A percentile compares a stretch with the other conserved stretches of the same genome.
Evolutionary conservation across 1,284 basidiomycete genomes (phyloP).

Genomic region (Heliocybe sulcata): DNA sequence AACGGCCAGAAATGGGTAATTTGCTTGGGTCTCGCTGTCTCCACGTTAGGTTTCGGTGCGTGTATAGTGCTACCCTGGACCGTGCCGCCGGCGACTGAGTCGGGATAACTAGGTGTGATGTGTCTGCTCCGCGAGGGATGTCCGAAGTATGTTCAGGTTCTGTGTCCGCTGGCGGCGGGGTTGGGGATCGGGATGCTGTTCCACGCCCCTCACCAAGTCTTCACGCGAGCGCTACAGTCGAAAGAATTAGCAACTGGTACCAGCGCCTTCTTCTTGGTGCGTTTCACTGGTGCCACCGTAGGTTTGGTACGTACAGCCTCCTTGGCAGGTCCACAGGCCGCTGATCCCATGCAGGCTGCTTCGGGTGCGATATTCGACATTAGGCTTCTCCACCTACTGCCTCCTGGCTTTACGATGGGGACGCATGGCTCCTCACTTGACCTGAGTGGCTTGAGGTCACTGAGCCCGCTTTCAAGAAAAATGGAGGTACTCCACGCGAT

Average conservation of each 20-base stretch:
- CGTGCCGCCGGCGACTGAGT: not conserved
- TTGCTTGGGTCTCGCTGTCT: conserved; percentile 50
- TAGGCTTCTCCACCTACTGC: conserved; percentile 39
- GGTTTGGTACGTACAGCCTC: conserved; percentile 50
- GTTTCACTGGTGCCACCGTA: conserved; percentile 76
- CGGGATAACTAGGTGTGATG: conserved; percentile 47
- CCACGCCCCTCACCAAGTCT: conserved; percentile 75
- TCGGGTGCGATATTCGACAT: conserved; percentile 69
- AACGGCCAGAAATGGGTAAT: conserved; percentile 59
- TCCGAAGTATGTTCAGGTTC: conserved; percentile 31
- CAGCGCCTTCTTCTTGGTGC: conserved; percentile 75
- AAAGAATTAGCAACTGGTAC: conserved; percentile 69
- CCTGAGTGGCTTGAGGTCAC: conserved; percentile 39
- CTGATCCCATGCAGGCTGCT: conserved; percentile 41
- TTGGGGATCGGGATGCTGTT: conserved; percentile 75
- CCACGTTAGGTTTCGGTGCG: conserved; percentile 68
- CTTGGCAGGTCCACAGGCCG: conserved; percentile 1
- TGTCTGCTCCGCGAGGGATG: conserved; percentile 50
- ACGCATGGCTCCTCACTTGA: conserved; percentile 41
- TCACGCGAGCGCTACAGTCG: conserved; percentile 53
- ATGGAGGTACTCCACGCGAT: conserved; percentile 18
- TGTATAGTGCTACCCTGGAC: conserved; percentile 6
- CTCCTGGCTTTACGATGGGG: conserved; percentile 33
- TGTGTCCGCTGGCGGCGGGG: conserved; percentile 64
- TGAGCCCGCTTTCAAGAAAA: conserved; percentile 33